Base-by-base conservation (phyloP, 2,329 filamentous ascomycete species). In the Clarireedia paspali region DNA sequence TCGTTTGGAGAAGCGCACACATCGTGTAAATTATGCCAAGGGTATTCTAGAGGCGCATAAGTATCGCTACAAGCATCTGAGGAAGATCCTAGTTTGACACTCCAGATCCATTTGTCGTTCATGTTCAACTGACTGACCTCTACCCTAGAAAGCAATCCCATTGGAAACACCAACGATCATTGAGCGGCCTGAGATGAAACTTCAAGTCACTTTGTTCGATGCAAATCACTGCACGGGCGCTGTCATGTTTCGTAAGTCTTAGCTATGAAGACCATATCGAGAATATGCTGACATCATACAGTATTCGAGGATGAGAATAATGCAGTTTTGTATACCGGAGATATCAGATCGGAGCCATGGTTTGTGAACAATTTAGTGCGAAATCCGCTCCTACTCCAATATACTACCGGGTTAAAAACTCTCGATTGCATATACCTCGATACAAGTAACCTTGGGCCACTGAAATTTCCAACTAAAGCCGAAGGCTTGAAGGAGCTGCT, bases 221-320 rank as follows among this genome's bases (percentile, higher is more conserved):
- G 91, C 92, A 1, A 96, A 97, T 64, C 92, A 96, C 68, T 97
- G 92, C 64, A 80, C 87, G 0, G 91, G 92, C 0, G 85, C 90
- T 17, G 89, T 94, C 17, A 95, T 96, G 90, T 96, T 96, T 67
- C 75, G 80, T 83, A 68, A 61, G 79, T 2, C 24, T 0, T 5
- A 2, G 12, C 10, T 6, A 14, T 38, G 23, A 3, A 23, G 1
- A 26, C n/a, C 3, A 5, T 44, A 34, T 9, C 34, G 23, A 5
- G 20, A 20, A 23, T 53, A 14, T 47, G 30, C 63, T 30, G 62
- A 50, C 10, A 17, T 14, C 7, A 26, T 34, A n/a, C 15, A 67
- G 66, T 96, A 17, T 87, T 96, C 27, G 89, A 96, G 71, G 84
- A 83, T 2, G 71, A 81, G 53, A 78, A 77, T 0, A 88, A 84